Base-by-base conservation (phyloP, 1,139 yeast species). In the Wickerhamiella infanticola region DNA sequence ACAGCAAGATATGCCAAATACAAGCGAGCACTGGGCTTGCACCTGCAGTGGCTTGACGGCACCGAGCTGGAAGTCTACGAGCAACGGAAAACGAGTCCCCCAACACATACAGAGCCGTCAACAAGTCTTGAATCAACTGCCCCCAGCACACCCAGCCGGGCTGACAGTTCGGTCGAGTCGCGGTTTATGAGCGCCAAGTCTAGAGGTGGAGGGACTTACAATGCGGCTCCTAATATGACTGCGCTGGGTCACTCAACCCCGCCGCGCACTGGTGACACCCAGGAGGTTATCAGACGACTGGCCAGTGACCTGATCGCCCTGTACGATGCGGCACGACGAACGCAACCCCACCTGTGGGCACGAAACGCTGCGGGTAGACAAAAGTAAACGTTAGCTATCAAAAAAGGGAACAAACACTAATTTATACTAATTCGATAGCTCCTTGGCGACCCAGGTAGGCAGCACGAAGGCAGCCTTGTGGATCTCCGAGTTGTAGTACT, bases 391-490 rank as follows among this genome's bases (percentile, higher is more conserved):
- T 2, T 18, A 18, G 18, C 18, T 18, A 18, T 18, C 18, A 18
- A 18, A 18, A 18, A 18, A 18, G 18, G 18, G 18, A 18, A 18
- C 18, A 18, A 18, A 18, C 18, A 18, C 18, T 18, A 18, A 29
- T 29, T 7, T 29, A 7, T 13, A 24, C 11, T 24, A n/a, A n/a
- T 31, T 31, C 29, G 46, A 40, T 24, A 51, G 38, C 36, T 49
- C 53, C 45, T 45, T 40, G 38, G 44, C 44, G 11, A 93, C 95
- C 78, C 88, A 85, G 55, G 76, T 84, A 56, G 96, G 96, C 61
- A 86, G 72, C 47, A 84, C 83, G 58, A 84, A 86, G 18, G 94
- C 74, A 43, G 95, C 93, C 62, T 73, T 75, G 65, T 86, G 96
- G 56, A 86, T 77, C 56, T 72, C 70, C 57, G 74, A 72, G 67